Conservation (phyloP, 345 rosid genomes). For the Linum lewisii region DNA sequence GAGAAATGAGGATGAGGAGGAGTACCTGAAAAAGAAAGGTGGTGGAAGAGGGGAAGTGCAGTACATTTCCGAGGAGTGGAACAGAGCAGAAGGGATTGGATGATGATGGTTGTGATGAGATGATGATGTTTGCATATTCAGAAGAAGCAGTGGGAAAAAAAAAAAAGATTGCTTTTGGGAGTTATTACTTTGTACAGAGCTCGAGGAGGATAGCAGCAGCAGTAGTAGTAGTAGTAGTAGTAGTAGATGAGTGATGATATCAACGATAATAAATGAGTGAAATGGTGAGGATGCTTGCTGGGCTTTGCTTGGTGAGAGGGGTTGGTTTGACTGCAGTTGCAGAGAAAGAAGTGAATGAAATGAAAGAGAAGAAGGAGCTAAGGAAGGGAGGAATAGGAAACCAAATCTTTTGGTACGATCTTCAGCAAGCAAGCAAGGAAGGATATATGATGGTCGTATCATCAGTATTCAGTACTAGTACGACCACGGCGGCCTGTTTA, state of each 20-base stretch:
- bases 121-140: background rate
- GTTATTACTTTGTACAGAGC: no score
- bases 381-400: background rate
- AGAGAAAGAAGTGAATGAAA: background rate
- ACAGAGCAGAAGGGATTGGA: background rate
- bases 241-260: no score
- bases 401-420: background rate
- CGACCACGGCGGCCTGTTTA: conserved; percentile 27
- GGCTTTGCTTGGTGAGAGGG: conserved; percentile 43
- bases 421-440: background rate
- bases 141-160: background rate
- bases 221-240: no score
- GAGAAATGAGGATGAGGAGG: background rate
- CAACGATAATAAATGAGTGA: no score
- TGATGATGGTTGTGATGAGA: background rate
- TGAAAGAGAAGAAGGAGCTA: background rate
- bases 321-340: conserved; percentile 30
- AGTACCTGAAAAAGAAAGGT: conserved; percentile 61
- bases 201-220: no score
- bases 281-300: conserved; percentile 1
- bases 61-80: conserved; percentile 30
- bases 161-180: no score
- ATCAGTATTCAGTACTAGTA: conserved; percentile 27
- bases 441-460: conserved; percentile 21
- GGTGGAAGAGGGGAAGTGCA: conserved; percentile 27